Evolutionary conservation across 108 stramenopile species (phyloP), one percentile per base, ranked within the genome.

Genomic region (Skeletonema grethae): DNA sequence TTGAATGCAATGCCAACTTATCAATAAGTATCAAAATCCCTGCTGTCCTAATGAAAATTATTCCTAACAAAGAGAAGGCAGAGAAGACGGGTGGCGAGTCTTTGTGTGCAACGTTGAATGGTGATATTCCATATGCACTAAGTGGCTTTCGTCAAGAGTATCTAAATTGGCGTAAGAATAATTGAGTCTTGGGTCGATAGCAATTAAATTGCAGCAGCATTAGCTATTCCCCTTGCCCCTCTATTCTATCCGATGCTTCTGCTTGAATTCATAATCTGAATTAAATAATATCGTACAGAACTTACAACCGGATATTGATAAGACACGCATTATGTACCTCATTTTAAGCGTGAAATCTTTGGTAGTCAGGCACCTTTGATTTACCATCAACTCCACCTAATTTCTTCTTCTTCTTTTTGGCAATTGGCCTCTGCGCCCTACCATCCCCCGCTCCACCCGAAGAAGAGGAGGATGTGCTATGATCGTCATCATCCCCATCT

Each of bases 341-440:
- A 41, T 68, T 22, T 76, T 79, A 91, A 4, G 94, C 94, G 82
- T 95, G 94, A 82, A 80, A 91, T 61, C 94, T 67, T 77, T 92
- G 90, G 73, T 76, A 84, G 80, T 95, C 94, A 4, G 94, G 91
- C 24, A 90, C 69, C 41, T 84, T 80, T 38, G 77, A 70, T 31
- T 87, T 90, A 28, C 73, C 69, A 28, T 67, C 69, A 48, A 60
- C 39, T 34, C 83, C 85, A 53, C 76, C 68, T 5, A 28, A 62
- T 36, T 82, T 85, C 65, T 69, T 82, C 41, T 66, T 57, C 62
- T 85, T 77, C 62, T 77, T 86, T 55, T 60, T 74, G 25, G 82
- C 77, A 53, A 82, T 67, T 16, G 83, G 80, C 53, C 63, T 81
- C 62, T 59, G 72, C 12, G 63, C 72, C 41, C 60, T 63, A 15